phyloP scores from a whole-genome alignment of 345 rosid species.

The Bretschneidera sinensis region DNA sequence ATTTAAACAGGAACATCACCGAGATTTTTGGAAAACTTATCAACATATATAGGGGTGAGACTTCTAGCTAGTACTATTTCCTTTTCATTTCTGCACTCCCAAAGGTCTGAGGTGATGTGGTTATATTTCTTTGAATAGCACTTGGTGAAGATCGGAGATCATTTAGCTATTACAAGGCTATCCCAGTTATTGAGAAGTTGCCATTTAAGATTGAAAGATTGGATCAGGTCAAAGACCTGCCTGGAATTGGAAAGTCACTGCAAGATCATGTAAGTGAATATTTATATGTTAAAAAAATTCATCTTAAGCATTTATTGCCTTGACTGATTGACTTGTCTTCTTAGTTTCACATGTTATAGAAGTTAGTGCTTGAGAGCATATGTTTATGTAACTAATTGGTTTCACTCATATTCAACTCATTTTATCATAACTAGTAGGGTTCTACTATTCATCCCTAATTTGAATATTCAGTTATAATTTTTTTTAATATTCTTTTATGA shows the following conservation, averaged over 20 bases:
- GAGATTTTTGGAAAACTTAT: conserved; percentile 88
- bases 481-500: too few relatives aligned
- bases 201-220: conserved; percentile 78
- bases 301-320: too few relatives aligned
- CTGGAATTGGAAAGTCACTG: conserved; percentile 95
- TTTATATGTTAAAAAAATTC: too few relatives aligned
- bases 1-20: conserved; percentile 73
- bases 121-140: conserved; percentile 43
- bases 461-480: too few relatives aligned
- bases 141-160: conserved; percentile 94
- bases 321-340: conserved; percentile 6
- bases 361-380: neutral
- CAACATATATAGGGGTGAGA: conserved; percentile 76
- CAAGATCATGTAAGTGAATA: conserved; percentile 78
- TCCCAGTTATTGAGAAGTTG: conserved; percentile 77
- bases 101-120: conserved; percentile 10
- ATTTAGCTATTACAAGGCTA: conserved; percentile 91
- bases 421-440: too few relatives aligned
- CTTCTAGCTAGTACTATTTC: neutral
- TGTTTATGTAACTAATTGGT: neutral
- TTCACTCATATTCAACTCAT: neutral
- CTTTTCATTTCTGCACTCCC: neutral
- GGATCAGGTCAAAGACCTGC: conserved; percentile 74
- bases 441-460: neutral
- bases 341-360: neutral